Evolutionary conservation across 2,329 filamentous ascomycete genomes (phyloP), one percentile per base, ranked within the genome.

Genomic region (Colletotrichum simmondsii): DNA sequence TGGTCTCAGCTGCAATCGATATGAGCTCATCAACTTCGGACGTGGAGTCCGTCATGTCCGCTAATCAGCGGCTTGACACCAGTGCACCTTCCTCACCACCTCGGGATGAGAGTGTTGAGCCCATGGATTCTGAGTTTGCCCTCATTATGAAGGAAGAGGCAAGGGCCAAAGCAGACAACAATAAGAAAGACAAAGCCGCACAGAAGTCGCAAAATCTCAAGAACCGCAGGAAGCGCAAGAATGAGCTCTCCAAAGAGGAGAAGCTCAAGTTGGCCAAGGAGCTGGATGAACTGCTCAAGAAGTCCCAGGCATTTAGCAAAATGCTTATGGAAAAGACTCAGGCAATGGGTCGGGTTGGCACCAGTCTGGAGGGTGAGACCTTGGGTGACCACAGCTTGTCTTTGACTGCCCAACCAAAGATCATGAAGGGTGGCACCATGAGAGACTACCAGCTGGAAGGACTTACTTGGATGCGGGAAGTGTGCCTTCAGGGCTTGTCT

Each of bases 381-480:
- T 81, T 92, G 0, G 89, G 89, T 6, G 90, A 91, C 73, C 90
- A 92, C 67, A 88, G 95, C 66, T 83, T 98, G 19, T 88, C 92
- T 69, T 94, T 97, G 80, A 96, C 95, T 0, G 88, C 93, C 74
- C 97, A 99, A 79, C 97, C 97, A 0, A 92, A 92, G 75, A 91
- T 95, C 71, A 91, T 99, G 77, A 92, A 92, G 0, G 95, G 95
- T 5, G 97, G 97, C 1, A 93, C 92, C 4, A 98, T 99, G 96
- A 89, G 95, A 22, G 93, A 94, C 74, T 99, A 99, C 79, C 97
- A 99, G 78, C 85, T 99, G 0, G 96, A 98, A 80, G 97, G 97
- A 0, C 83, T 99, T 1, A 97, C 97, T 0, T 99, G 97, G 97
- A 92, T 99, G 86, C 97, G 93, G 77, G 95, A 98, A 86, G 89